Conservation (phyloP, 225 moss, liverwort and hornwort genomes). For the Lunularia cruciata region DNA sequence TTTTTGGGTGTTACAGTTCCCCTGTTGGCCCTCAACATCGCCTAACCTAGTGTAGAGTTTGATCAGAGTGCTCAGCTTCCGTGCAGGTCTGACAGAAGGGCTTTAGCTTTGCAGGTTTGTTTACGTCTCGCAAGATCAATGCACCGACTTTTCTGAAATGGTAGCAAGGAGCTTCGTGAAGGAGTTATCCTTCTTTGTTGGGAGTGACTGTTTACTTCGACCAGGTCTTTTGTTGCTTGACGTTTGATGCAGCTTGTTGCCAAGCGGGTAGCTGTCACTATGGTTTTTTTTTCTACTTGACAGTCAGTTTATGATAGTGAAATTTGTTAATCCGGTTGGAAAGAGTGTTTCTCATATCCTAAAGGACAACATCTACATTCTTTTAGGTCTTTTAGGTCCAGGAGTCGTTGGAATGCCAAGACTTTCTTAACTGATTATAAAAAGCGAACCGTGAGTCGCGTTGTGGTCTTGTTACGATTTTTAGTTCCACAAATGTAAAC, state of each 20-base stretch:
- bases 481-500: no score
- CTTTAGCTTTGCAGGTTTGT: slow-evolving; percentile 33
- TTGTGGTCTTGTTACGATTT: no score
- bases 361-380: no score
- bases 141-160: slow-evolving; percentile 1
- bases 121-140: background rate
- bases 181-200: background rate
- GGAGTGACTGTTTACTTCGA: no score
- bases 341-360: no score
- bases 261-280: background rate
- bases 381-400: no score
- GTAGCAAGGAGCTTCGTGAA: background rate
- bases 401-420: no score
- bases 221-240: no score
- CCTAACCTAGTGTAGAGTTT: background rate
- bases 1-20: background rate
- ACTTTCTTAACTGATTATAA: no score
- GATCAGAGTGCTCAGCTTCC: no score
- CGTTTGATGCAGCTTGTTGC: background rate
- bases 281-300: background rate
- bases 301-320: background rate
- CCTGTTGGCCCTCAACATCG: background rate
- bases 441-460: no score
- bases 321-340: background rate
- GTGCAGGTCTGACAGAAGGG: slow-evolving; percentile 19